phyloP scores from a whole-genome alignment of 2,329 filamentous ascomycete genomes.

The Colletotrichum sp. region DNA sequence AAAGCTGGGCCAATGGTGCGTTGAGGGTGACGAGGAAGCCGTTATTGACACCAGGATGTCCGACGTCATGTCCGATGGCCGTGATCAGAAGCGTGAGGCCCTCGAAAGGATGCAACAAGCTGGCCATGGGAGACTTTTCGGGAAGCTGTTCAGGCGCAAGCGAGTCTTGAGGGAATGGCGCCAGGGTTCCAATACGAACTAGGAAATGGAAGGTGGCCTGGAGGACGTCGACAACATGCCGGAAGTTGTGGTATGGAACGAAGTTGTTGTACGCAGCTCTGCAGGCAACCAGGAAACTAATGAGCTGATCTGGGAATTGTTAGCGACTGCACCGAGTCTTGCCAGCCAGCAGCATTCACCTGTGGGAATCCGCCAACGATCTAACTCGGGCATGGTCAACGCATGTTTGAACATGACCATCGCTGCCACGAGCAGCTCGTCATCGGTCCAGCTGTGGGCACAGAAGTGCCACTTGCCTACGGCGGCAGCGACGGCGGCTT shows the following conservation, averaged over 20 bases:
- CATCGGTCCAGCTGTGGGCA: constrained; percentile 87
- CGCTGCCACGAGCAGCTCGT: constrained; percentile 87
- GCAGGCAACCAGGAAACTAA: constrained; percentile 85
- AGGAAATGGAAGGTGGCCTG: constrained; percentile 94
- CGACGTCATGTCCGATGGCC: constrained; percentile 97
- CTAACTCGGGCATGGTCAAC: constrained; percentile 79
- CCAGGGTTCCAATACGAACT: constrained; percentile 77
- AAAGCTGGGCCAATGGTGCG: constrained; percentile 90
- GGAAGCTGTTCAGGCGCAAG: constrained; percentile 28
- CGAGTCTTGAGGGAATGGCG: constrained; percentile 60
- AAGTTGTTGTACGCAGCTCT: constrained; percentile 95
- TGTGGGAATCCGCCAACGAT: constrained; percentile 78
- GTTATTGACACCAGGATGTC: constrained; percentile 97
- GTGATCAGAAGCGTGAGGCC: constrained; percentile 88
- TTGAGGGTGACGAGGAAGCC: constrained; percentile 93
- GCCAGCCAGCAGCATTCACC: constrained; percentile 57
- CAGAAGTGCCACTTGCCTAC: constrained; percentile 87
- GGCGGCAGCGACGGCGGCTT: constrained; percentile 68
- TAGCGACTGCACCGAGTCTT: constrained; percentile 35
- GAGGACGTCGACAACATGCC: constrained; percentile 94
- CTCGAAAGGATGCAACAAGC: constrained; percentile 84
- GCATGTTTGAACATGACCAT: constrained; percentile 90
- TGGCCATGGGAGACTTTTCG: constrained; percentile 69
- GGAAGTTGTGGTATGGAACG: constrained; percentile 97
- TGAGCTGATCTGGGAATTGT: constrained; percentile 72